A percentile compares a stretch with the other conserved stretches of the same genome.
Evolutionary conservation across 2,329 filamentous ascomycete species (phyloP).

Genomic region (Neobulgaria alba): DNA sequence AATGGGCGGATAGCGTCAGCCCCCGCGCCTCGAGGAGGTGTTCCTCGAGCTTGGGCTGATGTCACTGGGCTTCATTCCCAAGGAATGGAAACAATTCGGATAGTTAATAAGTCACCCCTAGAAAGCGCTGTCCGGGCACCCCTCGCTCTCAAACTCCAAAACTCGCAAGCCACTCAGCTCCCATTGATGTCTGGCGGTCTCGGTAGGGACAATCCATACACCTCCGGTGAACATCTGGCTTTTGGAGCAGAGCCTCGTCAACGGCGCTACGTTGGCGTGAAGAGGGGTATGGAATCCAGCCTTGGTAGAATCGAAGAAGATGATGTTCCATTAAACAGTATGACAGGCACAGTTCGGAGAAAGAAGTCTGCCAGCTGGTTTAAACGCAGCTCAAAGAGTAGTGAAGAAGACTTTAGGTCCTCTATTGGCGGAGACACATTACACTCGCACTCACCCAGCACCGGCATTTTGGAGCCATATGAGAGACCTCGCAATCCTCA

Average conservation of each 20-base stretch:
- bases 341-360: constrained; percentile 19
- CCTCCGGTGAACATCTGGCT: neutral
- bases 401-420: constrained; percentile 15
- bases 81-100: constrained; percentile 22
- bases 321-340: constrained; percentile 15
- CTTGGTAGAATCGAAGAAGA: constrained; percentile 13
- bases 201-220: neutral
- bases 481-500: constrained; percentile 9
- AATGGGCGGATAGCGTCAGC: constrained; percentile 24
- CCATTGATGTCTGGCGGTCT: constrained; percentile 13
- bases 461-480: constrained; percentile 5
- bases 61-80: constrained; percentile 8
- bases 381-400: constrained; percentile 23
- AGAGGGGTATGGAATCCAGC: constrained; percentile 7
- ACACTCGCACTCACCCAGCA: constrained; percentile 13
- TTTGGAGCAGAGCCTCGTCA: constrained; percentile 17
- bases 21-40: constrained; percentile 20
- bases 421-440: constrained; percentile 6
- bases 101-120: constrained; percentile 19
- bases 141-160: constrained; percentile 26
- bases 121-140: constrained; percentile 24
- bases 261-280: constrained; percentile 13
- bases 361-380: constrained; percentile 27
- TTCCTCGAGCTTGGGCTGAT: constrained; percentile 4
- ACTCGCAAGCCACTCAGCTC: constrained; percentile 21